Base-by-base conservation (phyloP, 2,329 filamentous ascomycete genomes). In the Phaeosphaeria sp. region DNA sequence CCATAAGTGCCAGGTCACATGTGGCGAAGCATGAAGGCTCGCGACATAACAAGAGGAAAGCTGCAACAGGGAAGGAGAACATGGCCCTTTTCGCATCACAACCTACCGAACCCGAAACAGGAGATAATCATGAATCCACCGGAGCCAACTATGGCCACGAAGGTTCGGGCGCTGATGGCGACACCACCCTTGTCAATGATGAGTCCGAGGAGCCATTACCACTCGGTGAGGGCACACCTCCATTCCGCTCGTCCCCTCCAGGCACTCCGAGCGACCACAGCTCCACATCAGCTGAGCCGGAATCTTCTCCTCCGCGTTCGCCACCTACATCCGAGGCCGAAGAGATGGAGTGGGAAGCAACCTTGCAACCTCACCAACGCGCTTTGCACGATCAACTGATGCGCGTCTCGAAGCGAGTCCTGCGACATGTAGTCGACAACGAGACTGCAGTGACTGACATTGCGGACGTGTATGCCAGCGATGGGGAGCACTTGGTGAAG, bases 341-440 rank as follows among this genome's bases (percentile, higher is more conserved):
- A 43, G 75, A 74, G 21, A 64, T 77, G 36, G 69, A 73, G 27
- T 81, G 79, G 79, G 74, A 77, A 45, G 64, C 67, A 2, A 70
- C 66, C 15, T 69, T 82, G 0, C 60, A 74, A 39, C 72, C 77
- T 13, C 74, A 81, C 40, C 80, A 81, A 50, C 71, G 71, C 27
- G 67, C 69, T 39, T 57, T 81, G 6, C 71, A 76, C 40, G 75
- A 79, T 17, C 67, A 74, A 36, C 65, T 82, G 22, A 67, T 78
- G 21, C 71, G 72, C n/a, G 72, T 79, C 3, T 77, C 78, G 3
- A 69, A 83, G 72, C 73, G 73, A 18, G 74, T 85, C 9, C 64
- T 80, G 8, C 76, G 68, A 1, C 77, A 83, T 54, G 75, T 86
- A 18, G 73, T 82, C 8, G 75, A 79, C n/a, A 77, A 80, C 45